Evolutionary conservation across 495 filamentous ascomycete genomes (phyloP).

Genomic region (Lophium mytilinum): DNA sequence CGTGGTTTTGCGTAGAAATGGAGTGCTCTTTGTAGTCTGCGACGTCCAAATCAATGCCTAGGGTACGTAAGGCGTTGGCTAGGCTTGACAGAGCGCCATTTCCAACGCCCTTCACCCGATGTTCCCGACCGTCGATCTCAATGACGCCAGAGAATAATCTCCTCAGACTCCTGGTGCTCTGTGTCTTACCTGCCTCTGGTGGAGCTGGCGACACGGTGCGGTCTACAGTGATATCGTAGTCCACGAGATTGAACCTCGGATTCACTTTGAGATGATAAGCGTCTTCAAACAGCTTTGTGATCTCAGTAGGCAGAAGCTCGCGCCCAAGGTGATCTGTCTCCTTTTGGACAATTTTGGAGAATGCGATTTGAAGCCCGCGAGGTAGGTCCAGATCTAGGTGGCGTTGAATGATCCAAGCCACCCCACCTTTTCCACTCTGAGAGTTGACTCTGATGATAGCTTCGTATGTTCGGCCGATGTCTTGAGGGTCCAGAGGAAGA

Average conservation of each 20-base stretch:
- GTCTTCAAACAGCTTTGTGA: conserved; percentile 74
- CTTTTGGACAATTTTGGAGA: conserved; percentile 77
- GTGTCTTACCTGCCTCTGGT: conserved; percentile 53
- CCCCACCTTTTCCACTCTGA: conserved; percentile 90
- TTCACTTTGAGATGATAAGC: conserved; percentile 76
- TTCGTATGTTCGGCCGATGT: conserved; percentile 94
- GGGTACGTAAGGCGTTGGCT: conserved; percentile 66
- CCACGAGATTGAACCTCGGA: conserved; percentile 77
- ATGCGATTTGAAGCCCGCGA: conserved; percentile 85
- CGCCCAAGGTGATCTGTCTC: conserved; percentile 65
- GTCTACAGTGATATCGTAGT: conserved; percentile 87
- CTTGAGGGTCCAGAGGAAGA: conserved; percentile 83
- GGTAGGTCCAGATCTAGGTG: conserved; percentile 87
- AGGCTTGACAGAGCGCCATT: conserved; percentile 87
- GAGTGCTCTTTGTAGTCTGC: conserved; percentile 76
- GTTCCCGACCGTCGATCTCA: conserved; percentile 72
- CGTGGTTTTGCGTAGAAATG: conserved; percentile 41
- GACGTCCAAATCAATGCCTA: conserved; percentile 90
- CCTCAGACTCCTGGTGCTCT: conserved; percentile 67
- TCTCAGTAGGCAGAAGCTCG: conserved; percentile 76
- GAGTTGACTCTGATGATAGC: conserved; percentile 97
- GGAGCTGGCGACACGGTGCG: conserved; percentile 70
- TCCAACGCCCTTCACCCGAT: conserved; percentile 68
- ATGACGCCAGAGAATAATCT: conserved; percentile 84
- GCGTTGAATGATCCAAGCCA: conserved; percentile 88